Evolutionary conservation across 2,329 filamentous ascomycete species (phyloP).

Genomic region (Aureobasidium sp.): DNA sequence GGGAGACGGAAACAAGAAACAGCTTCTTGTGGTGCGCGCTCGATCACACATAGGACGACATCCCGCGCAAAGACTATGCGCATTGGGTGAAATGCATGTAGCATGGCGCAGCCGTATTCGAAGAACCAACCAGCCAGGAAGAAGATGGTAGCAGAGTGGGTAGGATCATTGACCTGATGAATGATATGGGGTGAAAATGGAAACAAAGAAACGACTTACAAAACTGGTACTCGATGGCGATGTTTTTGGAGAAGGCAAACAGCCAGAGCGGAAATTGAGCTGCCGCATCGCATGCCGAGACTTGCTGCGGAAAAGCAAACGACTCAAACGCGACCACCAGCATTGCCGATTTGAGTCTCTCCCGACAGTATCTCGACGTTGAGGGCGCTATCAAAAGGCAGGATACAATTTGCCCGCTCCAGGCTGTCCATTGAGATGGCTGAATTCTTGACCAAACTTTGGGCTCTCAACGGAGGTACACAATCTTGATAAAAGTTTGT

Average conservation of each 20-base stretch:
- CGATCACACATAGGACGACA: too few relatives aligned
- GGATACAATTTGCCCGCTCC: neutral
- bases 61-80: neutral
- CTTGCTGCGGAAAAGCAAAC: conserved; percentile 1
- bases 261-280: neutral
- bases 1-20: neutral
- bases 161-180: neutral
- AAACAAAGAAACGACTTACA: neutral
- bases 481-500: too few relatives aligned
- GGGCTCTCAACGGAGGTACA: too few relatives aligned
- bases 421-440: neutral
- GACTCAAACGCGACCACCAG: neutral
- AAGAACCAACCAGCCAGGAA: neutral
- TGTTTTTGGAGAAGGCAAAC: neutral
- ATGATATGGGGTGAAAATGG: neutral
- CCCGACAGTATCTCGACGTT: neutral
- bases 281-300: neutral
- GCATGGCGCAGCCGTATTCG: neutral
- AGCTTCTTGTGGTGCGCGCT: neutral
- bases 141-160: neutral
- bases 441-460: neutral
- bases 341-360: neutral
- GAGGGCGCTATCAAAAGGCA: neutral
- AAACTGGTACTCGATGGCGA: neutral
- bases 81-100: neutral